Percentiles rank a stretch among this genome's conserved stretches.
Conservation (phyloP, 192 early-diverging fungal species). For the Coemansia sp. region DNA sequence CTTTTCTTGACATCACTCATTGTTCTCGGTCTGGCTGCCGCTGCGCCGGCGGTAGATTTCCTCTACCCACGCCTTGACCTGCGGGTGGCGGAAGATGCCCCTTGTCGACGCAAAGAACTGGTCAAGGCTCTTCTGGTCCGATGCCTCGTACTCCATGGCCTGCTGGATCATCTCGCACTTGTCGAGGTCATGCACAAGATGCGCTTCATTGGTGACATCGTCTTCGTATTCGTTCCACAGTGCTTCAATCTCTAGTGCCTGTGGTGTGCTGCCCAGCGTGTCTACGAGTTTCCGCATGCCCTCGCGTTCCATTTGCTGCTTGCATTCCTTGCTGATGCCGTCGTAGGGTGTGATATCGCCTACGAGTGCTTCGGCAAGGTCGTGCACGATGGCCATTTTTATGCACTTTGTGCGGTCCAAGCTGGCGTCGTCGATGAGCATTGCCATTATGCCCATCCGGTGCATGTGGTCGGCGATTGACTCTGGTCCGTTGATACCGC, state of each 20-base stretch:
- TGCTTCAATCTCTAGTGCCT: slow-evolving; percentile 66
- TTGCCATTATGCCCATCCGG: slow-evolving; percentile 86
- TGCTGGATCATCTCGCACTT: slow-evolving; percentile 97
- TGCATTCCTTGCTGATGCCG: slow-evolving; percentile 74
- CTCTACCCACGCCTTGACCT: slow-evolving; percentile 78
- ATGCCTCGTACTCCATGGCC: slow-evolving; percentile 86
- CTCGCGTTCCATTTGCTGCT: slow-evolving; percentile 61
- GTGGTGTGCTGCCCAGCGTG: slow-evolving; percentile 53
- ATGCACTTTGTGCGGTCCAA: slow-evolving; percentile 67
- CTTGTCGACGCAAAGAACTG: slow-evolving; percentile 77
- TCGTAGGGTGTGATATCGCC: slow-evolving; percentile 89
- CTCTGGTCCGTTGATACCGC: slow-evolving; percentile 66
- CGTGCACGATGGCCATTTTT: slow-evolving; percentile 93
- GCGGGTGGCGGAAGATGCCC: slow-evolving; percentile 81
- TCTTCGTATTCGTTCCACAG: slow-evolving; percentile 90
- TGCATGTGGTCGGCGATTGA: slow-evolving; percentile 96
- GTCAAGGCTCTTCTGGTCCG: slow-evolving; percentile 59
- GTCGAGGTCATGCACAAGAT: slow-evolving; percentile 86
- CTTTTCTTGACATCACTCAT: too few relatives aligned
- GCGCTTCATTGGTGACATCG: slow-evolving; percentile 65
- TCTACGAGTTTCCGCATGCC: slow-evolving; percentile 51
- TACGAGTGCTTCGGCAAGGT: slow-evolving; percentile 70
- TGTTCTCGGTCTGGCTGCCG: too few relatives aligned
- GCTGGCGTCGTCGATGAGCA: slow-evolving; percentile 70
- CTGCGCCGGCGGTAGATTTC: slow-evolving; percentile 57